These are phyloP conservation scores for Seiridium cupressi DNA, from an alignment of 2,329 filamentous ascomycete genomes.

Conservation along the genomic window DNA sequence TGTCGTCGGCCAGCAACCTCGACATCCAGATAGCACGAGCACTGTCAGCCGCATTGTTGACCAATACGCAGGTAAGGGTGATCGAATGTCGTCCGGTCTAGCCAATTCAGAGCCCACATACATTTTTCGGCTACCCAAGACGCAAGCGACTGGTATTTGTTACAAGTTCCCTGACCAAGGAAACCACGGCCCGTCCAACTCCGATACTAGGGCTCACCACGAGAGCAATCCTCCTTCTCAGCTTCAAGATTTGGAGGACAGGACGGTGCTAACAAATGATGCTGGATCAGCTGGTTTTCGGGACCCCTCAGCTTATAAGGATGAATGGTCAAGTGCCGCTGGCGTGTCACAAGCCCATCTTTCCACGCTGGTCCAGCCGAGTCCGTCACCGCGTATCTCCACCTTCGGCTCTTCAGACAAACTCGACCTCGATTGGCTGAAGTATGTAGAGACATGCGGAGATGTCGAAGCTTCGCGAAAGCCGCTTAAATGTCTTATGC, in stretches of 20 bases:
- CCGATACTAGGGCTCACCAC: neutral
- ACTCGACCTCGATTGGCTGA: neutral
- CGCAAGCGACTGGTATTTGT: conserved; percentile 9
- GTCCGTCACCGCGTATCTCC: neutral
- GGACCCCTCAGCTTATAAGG: too few relatives aligned
- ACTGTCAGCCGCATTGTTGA: conserved; percentile 31
- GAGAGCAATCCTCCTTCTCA: neutral
- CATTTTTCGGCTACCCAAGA: neutral
- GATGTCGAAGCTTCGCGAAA: neutral
- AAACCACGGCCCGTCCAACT: neutral
- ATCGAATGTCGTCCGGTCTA: conserved; percentile 7
- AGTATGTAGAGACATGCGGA: neutral
- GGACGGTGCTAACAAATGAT: neutral
- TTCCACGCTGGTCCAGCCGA: neutral
- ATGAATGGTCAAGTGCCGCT: too few relatives aligned
- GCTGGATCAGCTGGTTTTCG: neutral
- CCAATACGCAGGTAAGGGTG: conserved; percentile 19
- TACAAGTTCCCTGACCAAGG: conserved; percentile 6
- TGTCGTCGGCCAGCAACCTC: too few relatives aligned
- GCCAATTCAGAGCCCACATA: conserved; percentile 8
- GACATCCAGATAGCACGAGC: conserved; percentile 9
- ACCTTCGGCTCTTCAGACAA: neutral
- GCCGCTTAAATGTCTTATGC: conserved; percentile 10
- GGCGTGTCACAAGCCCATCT: too few relatives aligned
- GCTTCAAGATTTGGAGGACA: neutral